phyloP scores from a whole-genome alignment of 2,329 filamentous ascomycete species.

The Zymoseptoria ardabiliae region DNA sequence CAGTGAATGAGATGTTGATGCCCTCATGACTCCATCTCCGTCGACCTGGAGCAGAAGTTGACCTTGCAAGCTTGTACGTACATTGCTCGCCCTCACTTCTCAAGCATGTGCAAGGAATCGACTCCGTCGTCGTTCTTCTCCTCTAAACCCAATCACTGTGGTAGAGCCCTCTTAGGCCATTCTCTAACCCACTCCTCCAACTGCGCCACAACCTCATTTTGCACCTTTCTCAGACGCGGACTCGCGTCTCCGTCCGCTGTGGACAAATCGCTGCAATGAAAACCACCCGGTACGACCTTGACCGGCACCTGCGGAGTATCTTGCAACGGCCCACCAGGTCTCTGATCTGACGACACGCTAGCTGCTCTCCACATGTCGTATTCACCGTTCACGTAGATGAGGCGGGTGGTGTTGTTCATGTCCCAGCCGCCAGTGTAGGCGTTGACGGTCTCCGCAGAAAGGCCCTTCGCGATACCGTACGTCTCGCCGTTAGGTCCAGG shows the following conservation, averaged over 20 bases:
- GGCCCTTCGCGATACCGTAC: slow-evolving; percentile 42
- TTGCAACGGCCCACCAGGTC: slow-evolving; percentile 48
- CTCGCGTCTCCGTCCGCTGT: slow-evolving; percentile 42
- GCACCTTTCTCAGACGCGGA: slow-evolving; percentile 41
- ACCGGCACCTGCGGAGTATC: slow-evolving; percentile 44
- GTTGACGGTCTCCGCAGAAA: slow-evolving; percentile 46
- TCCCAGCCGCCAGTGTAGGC: slow-evolving; percentile 50
- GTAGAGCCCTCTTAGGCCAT: slow-evolving; percentile 24
- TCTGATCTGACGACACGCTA: slow-evolving; percentile 45
- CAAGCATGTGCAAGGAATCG: too few relatives aligned
- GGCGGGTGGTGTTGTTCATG: slow-evolving; percentile 46
- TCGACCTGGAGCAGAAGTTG: too few relatives aligned
- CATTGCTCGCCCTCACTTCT: too few relatives aligned
- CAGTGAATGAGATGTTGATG: too few relatives aligned
- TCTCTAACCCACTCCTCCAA: slow-evolving; percentile 49
- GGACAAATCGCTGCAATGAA: slow-evolving; percentile 51
- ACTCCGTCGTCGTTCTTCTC: too few relatives aligned
- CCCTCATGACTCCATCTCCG: too few relatives aligned
- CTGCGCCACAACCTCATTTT: slow-evolving; percentile 44
- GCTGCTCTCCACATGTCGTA: slow-evolving; percentile 54
- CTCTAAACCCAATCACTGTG: too few relatives aligned
- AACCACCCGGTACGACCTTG: slow-evolving; percentile 46
- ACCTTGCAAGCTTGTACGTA: too few relatives aligned
- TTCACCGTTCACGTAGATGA: slow-evolving; percentile 54
- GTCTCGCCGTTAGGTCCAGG: slow-evolving; percentile 39